Evolutionary conservation across 2,329 filamentous ascomycete genomes (phyloP), one percentile per base, ranked within the genome.

Genomic region (Apiospora phragmitis): DNA sequence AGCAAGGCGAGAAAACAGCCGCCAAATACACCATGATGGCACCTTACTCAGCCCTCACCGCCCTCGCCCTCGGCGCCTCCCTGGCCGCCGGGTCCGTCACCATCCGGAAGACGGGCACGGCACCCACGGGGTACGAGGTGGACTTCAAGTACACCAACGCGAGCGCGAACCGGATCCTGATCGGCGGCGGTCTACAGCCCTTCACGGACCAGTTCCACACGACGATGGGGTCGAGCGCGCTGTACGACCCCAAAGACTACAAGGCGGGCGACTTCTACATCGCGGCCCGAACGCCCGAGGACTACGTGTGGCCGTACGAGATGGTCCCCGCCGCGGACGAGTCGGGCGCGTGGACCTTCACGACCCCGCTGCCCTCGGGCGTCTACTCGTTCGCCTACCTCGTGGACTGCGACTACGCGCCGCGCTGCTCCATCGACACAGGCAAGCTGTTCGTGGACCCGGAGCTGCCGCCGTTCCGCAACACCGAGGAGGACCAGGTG

Each of bases 361-460:
- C 76, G 12, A 73, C 75, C 14, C 77, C 77, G 2, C 69, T 79
- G 4, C 77, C 77, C 14, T 75, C 75, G 11, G 77, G 77, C 5
- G 76, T 76, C 26, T 79, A 79, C 70, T 67, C 42, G 38, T 67
- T 67, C 38, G 75, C 77, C 8, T 79, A 76, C 70, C 70, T 78
- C 12, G 69, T 78, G 70, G 73, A 79, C 72, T 77, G 76, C 71
- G 70, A 77, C 70, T 75, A 70, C 68, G 73, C 74, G 21, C 72
- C 73, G 21, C 74, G 73, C 71, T 78, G 76, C 72, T 74, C 69
- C 70, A 75, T 78, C 70, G 75, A 74, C 32, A 77, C 76, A 8
- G 76, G 76, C 68, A 72, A 78, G 68, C 75, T 77, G n/a, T 76
- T 79, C 32, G 75, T 76, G 67, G 77, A 79, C 69, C 77, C 77